These are phyloP conservation scores for Fusarium torulosum DNA, from an alignment of 2,329 filamentous ascomycete species.

Conservation along the genomic window DNA sequence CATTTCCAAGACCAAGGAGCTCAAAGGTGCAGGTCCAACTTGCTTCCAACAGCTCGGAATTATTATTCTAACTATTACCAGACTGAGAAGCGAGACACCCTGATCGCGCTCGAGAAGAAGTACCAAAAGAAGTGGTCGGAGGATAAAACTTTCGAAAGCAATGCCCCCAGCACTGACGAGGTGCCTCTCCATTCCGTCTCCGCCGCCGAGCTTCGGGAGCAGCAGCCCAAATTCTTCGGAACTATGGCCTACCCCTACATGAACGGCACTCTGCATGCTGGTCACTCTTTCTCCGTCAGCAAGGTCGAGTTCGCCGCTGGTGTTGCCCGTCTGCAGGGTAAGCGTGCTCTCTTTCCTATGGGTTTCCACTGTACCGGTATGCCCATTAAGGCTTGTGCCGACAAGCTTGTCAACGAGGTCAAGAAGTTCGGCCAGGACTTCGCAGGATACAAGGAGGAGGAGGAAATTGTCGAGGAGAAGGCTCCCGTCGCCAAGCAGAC, in stretches of 20 bases:
- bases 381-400: slow-evolving; percentile 97
- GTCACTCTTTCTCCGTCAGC: slow-evolving; percentile 90
- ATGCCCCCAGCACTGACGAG: slow-evolving; percentile 85
- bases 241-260: slow-evolving; percentile 71
- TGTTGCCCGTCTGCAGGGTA: slow-evolving; percentile 90
- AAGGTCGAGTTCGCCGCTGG: slow-evolving; percentile 95
- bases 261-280: slow-evolving; percentile 90
- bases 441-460: slow-evolving; percentile 77
- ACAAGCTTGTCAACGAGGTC: slow-evolving; percentile 93
- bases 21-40: slow-evolving; percentile 64
- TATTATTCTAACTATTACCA: slow-evolving; percentile 52
- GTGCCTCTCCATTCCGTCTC: slow-evolving; percentile 80
- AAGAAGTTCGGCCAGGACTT: slow-evolving; percentile 90
- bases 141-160: slow-evolving; percentile 78
- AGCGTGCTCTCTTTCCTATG: slow-evolving; percentile 86
- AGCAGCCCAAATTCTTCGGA: slow-evolving; percentile 92
- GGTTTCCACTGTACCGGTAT: slow-evolving; percentile 96
- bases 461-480: slow-evolving; percentile 63
- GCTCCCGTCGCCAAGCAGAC: slow-evolving; percentile 71
- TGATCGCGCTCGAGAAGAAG: slow-evolving; percentile 88
- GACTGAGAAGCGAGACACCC: slow-evolving; percentile 88
- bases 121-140: slow-evolving; percentile 78
- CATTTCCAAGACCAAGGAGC: slow-evolving; percentile 71
- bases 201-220: slow-evolving; percentile 79
- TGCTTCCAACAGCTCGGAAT: slow-evolving; percentile 8